Evolutionary conservation across 169 alveolate genomes (phyloP).

Genomic region (Cryptosporidium tyzzeri): DNA sequence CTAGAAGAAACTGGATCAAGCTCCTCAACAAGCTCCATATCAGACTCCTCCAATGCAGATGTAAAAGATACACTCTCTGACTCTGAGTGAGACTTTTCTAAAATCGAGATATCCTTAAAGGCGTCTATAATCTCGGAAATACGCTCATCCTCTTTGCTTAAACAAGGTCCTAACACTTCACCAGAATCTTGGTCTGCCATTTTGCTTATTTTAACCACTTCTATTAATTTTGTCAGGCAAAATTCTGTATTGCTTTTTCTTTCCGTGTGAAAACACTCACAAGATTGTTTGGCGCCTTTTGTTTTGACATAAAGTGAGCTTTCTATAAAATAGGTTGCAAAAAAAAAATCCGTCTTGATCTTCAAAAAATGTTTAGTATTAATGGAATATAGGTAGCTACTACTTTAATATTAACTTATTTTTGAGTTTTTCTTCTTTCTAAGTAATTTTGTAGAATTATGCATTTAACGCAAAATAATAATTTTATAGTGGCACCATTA

Average conservation of each 20-base stretch:
- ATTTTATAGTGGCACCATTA: background rate
- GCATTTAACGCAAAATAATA: background rate
- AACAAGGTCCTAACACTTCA: background rate
- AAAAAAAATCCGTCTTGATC: background rate
- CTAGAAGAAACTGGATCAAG: slow-evolving; percentile 10
- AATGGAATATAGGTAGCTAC: too few species aligned
- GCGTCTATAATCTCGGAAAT: slow-evolving; percentile 69
- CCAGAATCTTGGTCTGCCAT: slow-evolving; percentile 12
- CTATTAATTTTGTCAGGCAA: background rate
- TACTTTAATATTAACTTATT: background rate
- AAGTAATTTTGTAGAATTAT: background rate
- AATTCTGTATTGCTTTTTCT: background rate
- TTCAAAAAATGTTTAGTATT: background rate
- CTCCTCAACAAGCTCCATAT: slow-evolving; percentile 56
- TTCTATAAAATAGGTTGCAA: background rate
- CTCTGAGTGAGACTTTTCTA: slow-evolving; percentile 63
- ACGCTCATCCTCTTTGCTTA: slow-evolving; percentile 45
- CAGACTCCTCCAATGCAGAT: slow-evolving; percentile 72
- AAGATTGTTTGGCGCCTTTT: slow-evolving; percentile 39
- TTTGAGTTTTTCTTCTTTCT: background rate
- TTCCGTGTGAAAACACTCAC: slow-evolving; percentile 35
- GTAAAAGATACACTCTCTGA: slow-evolving; percentile 65
- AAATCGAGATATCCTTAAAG: slow-evolving; percentile 34
- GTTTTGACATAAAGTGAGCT: background rate
- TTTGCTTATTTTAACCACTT: slow-evolving; percentile 17